Conservation (phyloP, 2,329 filamentous ascomycete genomes). For the Nemania abortiva region DNA sequence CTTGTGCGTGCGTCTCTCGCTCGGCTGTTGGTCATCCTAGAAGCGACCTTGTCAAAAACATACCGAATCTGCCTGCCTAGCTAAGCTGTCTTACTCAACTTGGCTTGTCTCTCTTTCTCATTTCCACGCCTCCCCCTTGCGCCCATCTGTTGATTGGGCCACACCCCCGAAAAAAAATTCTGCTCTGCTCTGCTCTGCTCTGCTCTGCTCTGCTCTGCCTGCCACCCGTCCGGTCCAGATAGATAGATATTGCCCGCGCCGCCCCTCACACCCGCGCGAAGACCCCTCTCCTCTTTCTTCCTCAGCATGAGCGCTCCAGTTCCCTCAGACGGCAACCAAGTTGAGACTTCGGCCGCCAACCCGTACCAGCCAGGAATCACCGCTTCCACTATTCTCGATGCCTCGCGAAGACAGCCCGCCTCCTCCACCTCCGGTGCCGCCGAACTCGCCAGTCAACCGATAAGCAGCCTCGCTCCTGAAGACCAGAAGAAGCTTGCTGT, state of each 20-base stretch:
- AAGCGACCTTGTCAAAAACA: conserved; percentile 43
- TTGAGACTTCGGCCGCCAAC: conserved; percentile 53
- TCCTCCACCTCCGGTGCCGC: conserved; percentile 70
- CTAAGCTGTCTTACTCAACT: conserved; percentile 48
- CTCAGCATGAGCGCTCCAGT: conserved; percentile 55
- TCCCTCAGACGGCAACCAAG: conserved; percentile 53
- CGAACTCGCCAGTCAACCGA: conserved; percentile 76
- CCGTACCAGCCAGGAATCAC: conserved; percentile 49
- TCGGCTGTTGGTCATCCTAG: conserved; percentile 48
- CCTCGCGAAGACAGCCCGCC: conserved; percentile 73
- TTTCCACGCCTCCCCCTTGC: conserved; percentile 46
- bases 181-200: no score
- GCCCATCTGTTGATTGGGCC: conserved; percentile 48
- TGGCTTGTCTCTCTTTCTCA: conserved; percentile 47
- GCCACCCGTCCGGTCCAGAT: conserved; percentile 44
- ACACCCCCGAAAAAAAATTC: conserved; percentile 49
- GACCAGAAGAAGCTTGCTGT: conserved; percentile 48
- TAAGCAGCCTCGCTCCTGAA: conserved; percentile 57
- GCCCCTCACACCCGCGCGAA: conserved; percentile 45
- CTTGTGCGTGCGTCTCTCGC: conserved; percentile 40
- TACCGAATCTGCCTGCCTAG: conserved; percentile 35
- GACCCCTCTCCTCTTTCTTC: conserved; percentile 49
- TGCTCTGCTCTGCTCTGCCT: conserved; percentile 43
- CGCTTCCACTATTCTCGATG: conserved; percentile 61
- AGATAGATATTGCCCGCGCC: conserved; percentile 47